Base-by-base conservation (phyloP, 1,284 basidiomycete species). In the Sanguinoderma infundibulare region DNA sequence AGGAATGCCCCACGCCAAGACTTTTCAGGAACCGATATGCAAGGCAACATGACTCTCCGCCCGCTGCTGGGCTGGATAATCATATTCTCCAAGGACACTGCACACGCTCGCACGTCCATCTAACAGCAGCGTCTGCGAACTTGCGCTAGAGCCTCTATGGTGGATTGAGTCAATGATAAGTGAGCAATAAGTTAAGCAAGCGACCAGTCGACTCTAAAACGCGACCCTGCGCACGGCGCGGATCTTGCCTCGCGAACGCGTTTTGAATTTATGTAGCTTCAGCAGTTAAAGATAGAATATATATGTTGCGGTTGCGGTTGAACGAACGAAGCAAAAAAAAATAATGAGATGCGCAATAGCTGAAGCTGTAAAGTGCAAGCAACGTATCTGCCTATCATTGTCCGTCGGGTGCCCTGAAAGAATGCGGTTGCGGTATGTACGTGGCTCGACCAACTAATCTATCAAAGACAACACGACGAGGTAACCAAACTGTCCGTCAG, bases 201-300 rank as follows among this genome's bases (percentile, higher is more conserved):
- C 28, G n/a, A 12, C 17, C 24, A 46, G 42, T 46, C 24, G 28
- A 26, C 14, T 9, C 15, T 28, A 15, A n/a, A 34, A 36, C 32
- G 50, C 32, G 30, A 17, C 28, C n/a, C 42, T 15, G 40, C 57
- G 28, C 58, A 53, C 52, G 17, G 5, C 38, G 5, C 38, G 5
- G 20, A 44, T 3, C 9, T 20, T 49, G 55, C 55, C 30, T 56
- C 56, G 51, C 57, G 50, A 58, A 44, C 35, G 62, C 62, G 58
- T 55, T 54, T 60, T 66, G 60, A 59, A 66, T 66, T 64, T 64
- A 58, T n/a, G n/a, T 61, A 62, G 61, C 65, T 59, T 57, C 65
- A 66, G 62, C 65, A 63, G n/a, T n/a, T n/a, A n/a, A 60, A 38
- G 59, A 62, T 67, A 62, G 62, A 67, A 67, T 67, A 67, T 62